Conservation (phyloP, 768 basidiomycete species). For the Xanthoconium stramineum region DNA sequence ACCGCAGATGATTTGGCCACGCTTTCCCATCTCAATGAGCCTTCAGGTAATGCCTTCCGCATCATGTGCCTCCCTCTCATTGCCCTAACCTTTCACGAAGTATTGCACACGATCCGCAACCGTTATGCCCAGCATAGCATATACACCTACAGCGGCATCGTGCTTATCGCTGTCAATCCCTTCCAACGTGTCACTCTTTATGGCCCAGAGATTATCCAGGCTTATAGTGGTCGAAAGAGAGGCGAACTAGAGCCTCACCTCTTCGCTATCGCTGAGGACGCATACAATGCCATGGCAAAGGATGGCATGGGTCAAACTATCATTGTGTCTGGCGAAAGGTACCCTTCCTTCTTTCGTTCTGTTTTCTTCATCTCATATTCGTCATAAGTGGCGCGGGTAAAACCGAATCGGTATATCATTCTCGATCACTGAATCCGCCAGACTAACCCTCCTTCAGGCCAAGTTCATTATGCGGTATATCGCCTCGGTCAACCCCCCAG, state of each 20-base stretch:
- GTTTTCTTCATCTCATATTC: conserved; percentile 10
- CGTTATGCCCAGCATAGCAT: conserved; percentile 97
- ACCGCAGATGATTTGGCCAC: conserved; percentile 98
- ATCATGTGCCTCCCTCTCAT: neutral
- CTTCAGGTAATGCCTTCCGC: conserved; percentile 65
- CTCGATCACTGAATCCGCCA: neutral
- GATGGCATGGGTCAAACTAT: conserved; percentile 96
- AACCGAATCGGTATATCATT: conserved; percentile 80
- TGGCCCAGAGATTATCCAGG: conserved; percentile 95
- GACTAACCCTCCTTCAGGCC: conserved; percentile 47
- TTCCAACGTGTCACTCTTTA: conserved; percentile 97
- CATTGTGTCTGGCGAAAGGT: conserved; percentile 98
- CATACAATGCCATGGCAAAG: conserved; percentile 94
- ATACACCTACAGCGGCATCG: conserved; percentile 98
- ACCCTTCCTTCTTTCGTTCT: conserved; percentile 20
- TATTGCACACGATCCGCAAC: conserved; percentile 94
- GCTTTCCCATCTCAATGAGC: conserved; percentile 96
- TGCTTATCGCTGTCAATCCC: conserved; percentile 97
- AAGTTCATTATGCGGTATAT: conserved; percentile 99
- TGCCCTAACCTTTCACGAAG: conserved; percentile 37
- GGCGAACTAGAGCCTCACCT: conserved; percentile 97
- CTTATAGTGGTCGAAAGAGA: conserved; percentile 86
- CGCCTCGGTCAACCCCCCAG: conserved; percentile 91
- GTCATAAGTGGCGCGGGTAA: conserved; percentile 92
- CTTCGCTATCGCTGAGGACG: conserved; percentile 99